Conservation (phyloP, 2,329 filamentous ascomycete genomes). For the Chrysoporthe puriensis region DNA sequence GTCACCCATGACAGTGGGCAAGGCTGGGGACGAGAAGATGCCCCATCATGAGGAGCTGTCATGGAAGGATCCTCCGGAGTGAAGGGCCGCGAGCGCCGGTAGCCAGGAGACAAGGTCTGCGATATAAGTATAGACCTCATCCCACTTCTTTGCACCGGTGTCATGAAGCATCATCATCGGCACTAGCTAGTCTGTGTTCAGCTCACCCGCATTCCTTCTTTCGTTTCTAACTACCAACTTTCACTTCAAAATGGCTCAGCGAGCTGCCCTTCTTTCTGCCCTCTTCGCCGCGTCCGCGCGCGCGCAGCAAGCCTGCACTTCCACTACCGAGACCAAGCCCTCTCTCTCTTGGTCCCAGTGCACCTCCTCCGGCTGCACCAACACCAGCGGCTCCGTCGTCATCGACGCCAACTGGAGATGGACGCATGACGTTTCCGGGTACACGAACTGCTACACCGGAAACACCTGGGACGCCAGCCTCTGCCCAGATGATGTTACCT, state of each 20-base stretch:
- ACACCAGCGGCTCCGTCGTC: constrained; percentile 53
- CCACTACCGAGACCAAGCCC: constrained; percentile 55
- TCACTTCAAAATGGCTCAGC: constrained; percentile 28
- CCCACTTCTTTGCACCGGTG: background rate
- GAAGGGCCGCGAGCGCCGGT: background rate
- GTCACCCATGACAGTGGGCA: constrained; percentile 5
- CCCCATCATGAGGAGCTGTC: background rate
- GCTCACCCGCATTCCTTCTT: constrained; percentile 20
- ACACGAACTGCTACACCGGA: constrained; percentile 61
- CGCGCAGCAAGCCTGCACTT: constrained; percentile 56
- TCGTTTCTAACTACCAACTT: constrained; percentile 24
- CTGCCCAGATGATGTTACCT: constrained; percentile 46
- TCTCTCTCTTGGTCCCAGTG: constrained; percentile 58
- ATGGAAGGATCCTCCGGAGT: constrained; percentile 1
- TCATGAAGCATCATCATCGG: constrained; percentile 15
- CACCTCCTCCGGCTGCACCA: constrained; percentile 54
- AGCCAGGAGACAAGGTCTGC: background rate
- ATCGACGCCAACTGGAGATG: constrained; percentile 67
- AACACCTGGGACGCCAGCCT: constrained; percentile 44
- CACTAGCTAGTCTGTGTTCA: constrained; percentile 24
- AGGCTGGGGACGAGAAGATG: constrained; percentile 3
- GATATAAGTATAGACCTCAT: constrained; percentile 23
- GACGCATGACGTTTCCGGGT: constrained; percentile 52
- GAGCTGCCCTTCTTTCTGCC: constrained; percentile 38
- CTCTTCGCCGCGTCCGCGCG: constrained; percentile 45